Conservation (phyloP, 2,329 filamentous ascomycete genomes). For the Alternaria viburni region DNA sequence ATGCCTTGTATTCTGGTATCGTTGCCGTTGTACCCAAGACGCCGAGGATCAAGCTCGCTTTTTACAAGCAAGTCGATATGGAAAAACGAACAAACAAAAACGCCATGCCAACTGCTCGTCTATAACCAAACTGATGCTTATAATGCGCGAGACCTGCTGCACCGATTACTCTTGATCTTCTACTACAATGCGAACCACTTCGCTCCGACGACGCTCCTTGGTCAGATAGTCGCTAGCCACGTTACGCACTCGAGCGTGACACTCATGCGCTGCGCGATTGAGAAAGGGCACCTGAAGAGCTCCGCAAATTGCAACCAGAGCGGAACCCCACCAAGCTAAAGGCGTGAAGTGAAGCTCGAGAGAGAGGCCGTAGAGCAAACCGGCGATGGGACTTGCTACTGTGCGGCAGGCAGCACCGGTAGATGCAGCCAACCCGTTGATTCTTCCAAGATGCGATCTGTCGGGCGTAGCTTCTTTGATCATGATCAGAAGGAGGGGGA, state of each 20-base stretch:
- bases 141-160: not conserved
- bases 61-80: not conserved
- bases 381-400: slow-evolving; percentile 70
- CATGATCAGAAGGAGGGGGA: slow-evolving; percentile 72
- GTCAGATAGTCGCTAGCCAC: slow-evolving; percentile 28
- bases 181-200: slow-evolving; percentile 35
- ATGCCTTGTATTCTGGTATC: slow-evolving; percentile 1
- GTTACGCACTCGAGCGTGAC: slow-evolving; percentile 34
- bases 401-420: slow-evolving; percentile 75
- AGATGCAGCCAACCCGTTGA: slow-evolving; percentile 75
- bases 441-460: slow-evolving; percentile 67
- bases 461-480: slow-evolving; percentile 74
- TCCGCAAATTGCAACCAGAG: slow-evolving; percentile 62
- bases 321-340: slow-evolving; percentile 68
- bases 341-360: slow-evolving; percentile 63
- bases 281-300: slow-evolving; percentile 64
- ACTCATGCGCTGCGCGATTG: slow-evolving; percentile 53
- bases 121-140: not conserved
- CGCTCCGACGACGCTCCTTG: slow-evolving; percentile 20
- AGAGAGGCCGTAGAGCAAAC: slow-evolving; percentile 69
- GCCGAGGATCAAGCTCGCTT: slow-evolving; percentile 3
- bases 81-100: not conserved
- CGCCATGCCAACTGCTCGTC: not conserved
- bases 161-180: slow-evolving; percentile 22
- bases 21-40: slow-evolving; percentile 2